Evolutionary conservation across 2,329 filamentous ascomycete species (phyloP), one percentile per base, ranked within the genome.

Genomic region (Monascus ruber): DNA sequence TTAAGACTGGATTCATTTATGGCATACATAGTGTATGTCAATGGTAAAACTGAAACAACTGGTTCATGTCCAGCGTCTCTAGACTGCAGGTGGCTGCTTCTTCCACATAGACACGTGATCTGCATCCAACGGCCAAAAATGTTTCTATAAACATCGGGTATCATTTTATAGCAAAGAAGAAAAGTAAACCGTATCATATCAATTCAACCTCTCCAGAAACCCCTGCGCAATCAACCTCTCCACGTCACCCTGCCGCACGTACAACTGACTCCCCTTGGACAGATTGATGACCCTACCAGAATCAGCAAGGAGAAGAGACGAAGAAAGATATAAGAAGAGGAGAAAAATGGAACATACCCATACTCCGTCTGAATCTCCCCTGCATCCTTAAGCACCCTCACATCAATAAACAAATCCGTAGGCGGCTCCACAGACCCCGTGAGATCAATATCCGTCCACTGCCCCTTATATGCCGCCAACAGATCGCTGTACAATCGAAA

Each of bases 341-440:
- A 34, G 37, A 27, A 26, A 33, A 27, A 33, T 33, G 26, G 33
- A 35, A 69, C 81, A 63, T 72, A 94, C 83, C 91, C 91, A 58
- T 98, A 98, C 71, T 98, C 93, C 0, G 91, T 98, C 67, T 98
- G 89, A 47, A 98, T 95, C 69, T 98, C 91, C 4, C 93, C 91
- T 1, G 89, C 91, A 68, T 98, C 91, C 60, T 91, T 95, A 47
- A 98, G 66, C 36, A 98, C 91, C 35, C 91, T 74, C 29, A 98
- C 91, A 61, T 98, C 91, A 53, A 98, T 94, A 61, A 96, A 98
- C 38, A 98, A 68, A 63, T 98, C 91, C 51, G 79, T 78, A n/a
- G 91, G 91, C 24, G 91, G 91, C 56, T 94, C 87, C 56, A 98
- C 69, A 55, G 84, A 91, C 27, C 91, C 91, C 2, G 91, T 95